Base-by-base conservation (phyloP, 2,329 filamentous ascomycete species). In the Paecilomyces fulvus region DNA sequence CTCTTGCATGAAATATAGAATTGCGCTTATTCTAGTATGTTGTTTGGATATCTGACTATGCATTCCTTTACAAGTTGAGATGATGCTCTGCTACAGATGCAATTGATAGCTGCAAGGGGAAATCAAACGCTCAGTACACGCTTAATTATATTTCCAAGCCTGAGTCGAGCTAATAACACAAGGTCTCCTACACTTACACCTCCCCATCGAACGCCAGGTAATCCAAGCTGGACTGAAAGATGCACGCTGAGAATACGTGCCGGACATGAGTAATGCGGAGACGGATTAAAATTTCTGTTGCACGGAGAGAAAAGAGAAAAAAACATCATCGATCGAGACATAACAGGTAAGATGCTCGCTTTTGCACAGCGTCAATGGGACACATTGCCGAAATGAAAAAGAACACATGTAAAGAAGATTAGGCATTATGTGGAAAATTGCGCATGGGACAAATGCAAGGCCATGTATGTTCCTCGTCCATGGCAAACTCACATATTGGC, bases 401-500 rank as follows among this genome's bases (percentile, higher is more conserved):
- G 30, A 31, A 43, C 33, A n/a, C 33, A n/a, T 43, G 33, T 8
- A 43, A 43, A 6, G 17, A 43, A 43, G 20, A 25, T 49, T 49
- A 49, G 48, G 20, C 25, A 49, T 49, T 23, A 23, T 49, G 30
- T 30, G 52, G 20, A 20, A 12, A 10, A 46, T 6, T 28, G 11
- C 20, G n/a, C 25, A 30, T 21, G 20, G 21, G 9, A 28, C 23
- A 25, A 5, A 28, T 28, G 25, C 25, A 28, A 28, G 25, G 11
- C 21, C 20, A 49, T 50, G 46, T n/a, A 49, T 30, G 53, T 49
- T 12, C 6, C 14, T 50, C 17, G 10, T 37, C 28, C 31, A 48
- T 20, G 30, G 50, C 17, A 17, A 46, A 6, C 60, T 73, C 81
- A 96, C 92, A 97, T 96, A 73, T 88, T 95, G 61, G 92, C 91